phyloP scores from a whole-genome alignment of 2,329 filamentous ascomycete genomes.

The Aciculosporium take region DNA sequence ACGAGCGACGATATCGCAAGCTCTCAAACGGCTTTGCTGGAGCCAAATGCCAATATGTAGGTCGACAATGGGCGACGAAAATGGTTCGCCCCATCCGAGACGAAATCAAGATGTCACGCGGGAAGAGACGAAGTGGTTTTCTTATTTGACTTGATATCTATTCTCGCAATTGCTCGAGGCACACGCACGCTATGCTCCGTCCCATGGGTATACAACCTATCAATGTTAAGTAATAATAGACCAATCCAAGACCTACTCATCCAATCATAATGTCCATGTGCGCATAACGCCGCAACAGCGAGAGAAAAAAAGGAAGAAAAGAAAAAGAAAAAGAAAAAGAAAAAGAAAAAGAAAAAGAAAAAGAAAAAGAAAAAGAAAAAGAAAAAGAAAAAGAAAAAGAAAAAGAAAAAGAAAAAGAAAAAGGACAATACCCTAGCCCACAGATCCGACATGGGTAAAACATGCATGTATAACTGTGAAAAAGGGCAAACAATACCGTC shows the following conservation, averaged over 20 bases:
- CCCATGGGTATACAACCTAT: constrained; percentile 1
- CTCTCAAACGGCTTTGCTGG: too few relatives aligned
- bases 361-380: neutral
- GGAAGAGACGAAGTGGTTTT: too few relatives aligned
- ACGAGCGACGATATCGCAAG: too few relatives aligned
- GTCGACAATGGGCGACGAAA: too few relatives aligned
- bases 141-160: neutral
- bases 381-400: neutral
- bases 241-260: neutral
- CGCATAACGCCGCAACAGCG: neutral
- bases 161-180: neutral
- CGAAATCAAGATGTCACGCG: neutral
- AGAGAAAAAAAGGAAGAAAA: neutral
- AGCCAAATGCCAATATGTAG: too few relatives aligned
- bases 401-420: too few relatives aligned
- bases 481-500: neutral
- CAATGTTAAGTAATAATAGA: neutral
- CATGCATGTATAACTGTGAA: neutral
- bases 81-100: neutral
- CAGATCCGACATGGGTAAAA: neutral
- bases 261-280: neutral
- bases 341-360: too few relatives aligned
- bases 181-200: neutral
- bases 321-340: neutral
- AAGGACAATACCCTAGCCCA: neutral